Base-by-base conservation (phyloP, 345 rosid species). In the Microcos paniculata region DNA sequence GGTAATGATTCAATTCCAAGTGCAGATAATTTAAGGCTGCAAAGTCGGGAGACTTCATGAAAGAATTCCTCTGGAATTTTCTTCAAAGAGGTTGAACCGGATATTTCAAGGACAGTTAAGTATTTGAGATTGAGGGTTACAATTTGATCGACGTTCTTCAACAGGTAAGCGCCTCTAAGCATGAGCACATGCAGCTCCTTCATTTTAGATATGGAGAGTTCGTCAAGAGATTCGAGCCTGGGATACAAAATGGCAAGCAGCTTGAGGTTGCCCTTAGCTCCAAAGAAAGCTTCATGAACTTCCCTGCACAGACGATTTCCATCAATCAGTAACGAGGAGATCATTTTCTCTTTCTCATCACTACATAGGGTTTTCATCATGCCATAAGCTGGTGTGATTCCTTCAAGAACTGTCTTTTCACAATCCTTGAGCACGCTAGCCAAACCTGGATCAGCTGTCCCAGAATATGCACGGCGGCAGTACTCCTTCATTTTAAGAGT, bases 161-260 rank as follows among this genome's bases (percentile, higher is more conserved):
- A 69, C 58, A 69, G 26, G 58, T 83, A 82, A 78, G 88, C 88
- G 65, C 82, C 88, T 61, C 89, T 82, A n/a, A 89, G 83, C 2
- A 87, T 56, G 72, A 92, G 90, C 73, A 86, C 80, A 26, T 68
- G 77, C 38, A 88, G 86, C 42, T 84, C 74, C 66, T 40, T 35
- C 52, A 77, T 49, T 1, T 23, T 28, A 18, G 76, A 61, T 55
- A 84, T 62, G 28, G 82, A 69, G 1, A 24, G 12, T 49, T 69
- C 72, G 4, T 69, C 16, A 18, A 81, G 73, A 5, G 84, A 66
- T 72, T 26, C 43, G 66, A 77, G 0, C 76, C 73, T 33, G 48
- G 86, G 83, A 55, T 82, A 62, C 51, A 89, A 87, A 26, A 90
- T 71, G 15, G 80, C 85, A 77, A 88, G 89, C 65, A 81, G 67